A percentile compares a stretch with the other conserved stretches of the same genome.
Conservation (phyloP, 2,329 filamentous ascomycete genomes). For the Phialophora expanda region DNA sequence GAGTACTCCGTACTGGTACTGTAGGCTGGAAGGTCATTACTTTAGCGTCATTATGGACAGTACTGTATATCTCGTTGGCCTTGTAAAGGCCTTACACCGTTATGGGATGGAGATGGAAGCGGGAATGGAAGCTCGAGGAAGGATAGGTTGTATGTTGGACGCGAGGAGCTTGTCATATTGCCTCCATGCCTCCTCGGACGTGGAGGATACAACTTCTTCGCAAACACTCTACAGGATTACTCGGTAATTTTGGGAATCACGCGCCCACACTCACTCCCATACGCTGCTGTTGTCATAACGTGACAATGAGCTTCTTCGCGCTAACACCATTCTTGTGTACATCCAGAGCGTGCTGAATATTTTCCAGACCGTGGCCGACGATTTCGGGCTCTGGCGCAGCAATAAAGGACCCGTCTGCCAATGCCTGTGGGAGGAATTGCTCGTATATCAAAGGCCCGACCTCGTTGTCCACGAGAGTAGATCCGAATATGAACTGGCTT, state of each 20-base stretch:
- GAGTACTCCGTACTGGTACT: not conserved
- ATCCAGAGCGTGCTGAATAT: constrained; percentile 51
- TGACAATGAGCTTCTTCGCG: constrained; percentile 52
- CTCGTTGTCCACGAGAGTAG: constrained; percentile 29
- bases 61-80: too few relatives aligned
- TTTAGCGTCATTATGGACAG: not conserved
- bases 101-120: too few relatives aligned
- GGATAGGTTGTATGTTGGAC: too few relatives aligned
- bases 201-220: too few relatives aligned
- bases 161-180: too few relatives aligned
- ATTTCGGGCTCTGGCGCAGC: constrained; percentile 49
- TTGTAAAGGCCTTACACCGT: too few relatives aligned
- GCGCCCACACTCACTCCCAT: too few relatives aligned
- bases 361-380: constrained; percentile 51
- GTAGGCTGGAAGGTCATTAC: not conserved
- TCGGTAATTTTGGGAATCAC: too few relatives aligned
- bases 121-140: too few relatives aligned
- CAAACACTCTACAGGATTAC: too few relatives aligned
- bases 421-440: constrained; percentile 49
- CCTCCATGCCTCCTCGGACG: too few relatives aligned
- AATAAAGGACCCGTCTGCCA: constrained; percentile 46
- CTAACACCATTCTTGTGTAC: constrained; percentile 48
- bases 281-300: constrained; percentile 10
- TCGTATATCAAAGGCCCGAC: constrained; percentile 45
- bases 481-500: constrained; percentile 35